Percentiles rank a stretch among this genome's conserved stretches.
phyloP scores from a whole-genome alignment of 1,284 basidiomycete genomes.

The Limonomyces culmigenus region DNA sequence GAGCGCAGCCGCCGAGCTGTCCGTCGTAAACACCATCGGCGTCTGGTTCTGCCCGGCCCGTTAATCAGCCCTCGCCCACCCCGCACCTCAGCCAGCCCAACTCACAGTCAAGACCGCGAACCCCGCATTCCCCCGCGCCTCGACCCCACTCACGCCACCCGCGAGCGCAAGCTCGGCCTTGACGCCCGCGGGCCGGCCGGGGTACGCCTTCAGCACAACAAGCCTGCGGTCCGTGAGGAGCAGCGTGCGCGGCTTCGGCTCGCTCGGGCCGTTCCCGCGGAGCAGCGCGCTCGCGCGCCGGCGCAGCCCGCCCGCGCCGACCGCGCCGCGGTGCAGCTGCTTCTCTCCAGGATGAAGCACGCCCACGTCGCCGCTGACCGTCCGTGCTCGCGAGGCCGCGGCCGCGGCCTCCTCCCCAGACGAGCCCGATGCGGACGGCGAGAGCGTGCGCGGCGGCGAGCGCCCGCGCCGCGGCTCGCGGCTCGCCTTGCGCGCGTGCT shows the following conservation, averaged over 20 bases:
- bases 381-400: not conserved
- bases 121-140: conserved; percentile 36
- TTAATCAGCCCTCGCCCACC: conserved; percentile 1
- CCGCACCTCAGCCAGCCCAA: conserved; percentile 6
- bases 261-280: conserved; percentile 26
- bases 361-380: not conserved
- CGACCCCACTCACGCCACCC: conserved; percentile 25
- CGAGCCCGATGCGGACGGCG: conserved; percentile 8
- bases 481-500: conserved; percentile 34
- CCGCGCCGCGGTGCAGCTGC: conserved; percentile 30
- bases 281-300: conserved; percentile 43
- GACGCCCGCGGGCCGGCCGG: conserved; percentile 19
- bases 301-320: conserved; percentile 35
- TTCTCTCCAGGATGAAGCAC: conserved; percentile 17
- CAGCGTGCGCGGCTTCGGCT: conserved; percentile 35
- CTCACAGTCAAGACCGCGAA: conserved; percentile 47
- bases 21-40: conserved; percentile 31
- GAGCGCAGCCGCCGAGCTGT: conserved; percentile 19
- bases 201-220: conserved; percentile 35
- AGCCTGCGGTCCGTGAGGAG: conserved; percentile 41
- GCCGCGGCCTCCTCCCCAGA: not conserved
- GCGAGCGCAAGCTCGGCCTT: conserved; percentile 23
- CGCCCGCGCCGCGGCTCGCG: conserved; percentile 29
- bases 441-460: conserved; percentile 19
- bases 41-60: conserved; percentile 25